Percentiles rank a stretch among this genome's conserved stretches.
phyloP scores from a whole-genome alignment of 768 basidiomycete species.

The Leccinum rimulosum region DNA sequence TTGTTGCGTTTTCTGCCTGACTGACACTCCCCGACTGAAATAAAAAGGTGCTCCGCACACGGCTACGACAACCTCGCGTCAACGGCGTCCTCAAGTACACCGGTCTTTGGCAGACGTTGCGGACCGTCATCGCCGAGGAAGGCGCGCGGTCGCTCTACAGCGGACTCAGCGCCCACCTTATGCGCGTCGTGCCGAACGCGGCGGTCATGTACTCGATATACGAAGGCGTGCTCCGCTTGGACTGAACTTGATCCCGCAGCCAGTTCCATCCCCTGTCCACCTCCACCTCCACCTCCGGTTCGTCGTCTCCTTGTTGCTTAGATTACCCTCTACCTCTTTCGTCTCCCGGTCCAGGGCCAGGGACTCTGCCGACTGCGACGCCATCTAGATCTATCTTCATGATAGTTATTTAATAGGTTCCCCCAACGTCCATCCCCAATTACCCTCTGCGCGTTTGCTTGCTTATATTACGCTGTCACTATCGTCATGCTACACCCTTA shows the following conservation, averaged over 20 bases:
- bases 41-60: constrained; percentile 81
- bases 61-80: constrained; percentile 84
- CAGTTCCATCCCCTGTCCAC: background rate
- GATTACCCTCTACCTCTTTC: background rate
- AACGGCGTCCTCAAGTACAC: constrained; percentile 81
- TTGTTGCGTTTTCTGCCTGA: background rate
- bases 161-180: constrained; percentile 90
- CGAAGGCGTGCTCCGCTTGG: constrained; percentile 76
- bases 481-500: constrained; percentile 1
- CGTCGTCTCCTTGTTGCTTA: background rate
- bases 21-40: background rate
- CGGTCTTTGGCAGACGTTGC: constrained; percentile 80
- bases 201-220: constrained; percentile 97
- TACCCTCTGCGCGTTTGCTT: constrained; percentile 10
- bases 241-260: background rate
- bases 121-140: constrained; percentile 85
- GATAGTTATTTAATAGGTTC: constrained; percentile 12
- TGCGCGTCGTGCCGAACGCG: constrained; percentile 97
- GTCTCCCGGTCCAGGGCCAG: background rate
- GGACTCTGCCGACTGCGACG: background rate
- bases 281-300: background rate
- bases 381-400: constrained; percentile 17
- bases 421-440: background rate
- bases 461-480: constrained; percentile 17
- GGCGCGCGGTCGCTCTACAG: constrained; percentile 84